Base-by-base conservation (phyloP, 1,284 basidiomycete species). In the Paramarasmius palmivorus region DNA sequence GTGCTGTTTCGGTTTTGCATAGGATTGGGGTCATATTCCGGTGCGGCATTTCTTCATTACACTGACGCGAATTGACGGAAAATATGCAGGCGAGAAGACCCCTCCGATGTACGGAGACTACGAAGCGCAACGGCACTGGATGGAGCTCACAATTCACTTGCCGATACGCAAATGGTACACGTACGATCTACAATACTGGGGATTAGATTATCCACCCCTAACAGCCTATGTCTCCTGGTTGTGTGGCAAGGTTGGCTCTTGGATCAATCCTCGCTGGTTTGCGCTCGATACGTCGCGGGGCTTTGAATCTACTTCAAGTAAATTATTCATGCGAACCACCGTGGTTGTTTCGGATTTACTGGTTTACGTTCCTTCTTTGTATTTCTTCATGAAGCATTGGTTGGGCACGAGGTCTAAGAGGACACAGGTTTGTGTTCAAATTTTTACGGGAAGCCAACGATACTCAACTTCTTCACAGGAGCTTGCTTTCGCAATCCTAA, bases 71-170 rank as follows among this genome's bases (percentile, higher is more conserved):
- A 29, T 38, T 42, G 26, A 50, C 46, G 15, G 56, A 7, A 54
- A 51, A 37, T 29, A 32, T 53, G 7, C 59, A 92, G 92, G 93
- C 5, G 70, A 82, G 55, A 76, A 68, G 15, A 82, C 79, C 2
- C 86, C 92, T 0, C 93, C 93, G 0, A 86, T 95, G 83, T 90
- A 82, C 58, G 94, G 94, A 15, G 94, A 97, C 70, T 93, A 93
- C 61, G 94, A 97, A 69, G 94, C 94, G 0, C 94, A 96, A 65
- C 78, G 94, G 49, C 93, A 96, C 69, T 96, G 93, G 94, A 92
- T 95, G 84, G 92, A 95, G 62, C 69, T 96, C 40, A 93, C 92
- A 0, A 71, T 83, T 29, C 88, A 93, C 63, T 73, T 93, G 3
- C 91, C 92, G 0, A 63, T 82, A 23, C 75, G 73, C 8, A 70